These are phyloP conservation scores for Blepharisma japonicum DNA, from an alignment of 73 alveolate genomes.

Conservation along the genomic window DNA sequence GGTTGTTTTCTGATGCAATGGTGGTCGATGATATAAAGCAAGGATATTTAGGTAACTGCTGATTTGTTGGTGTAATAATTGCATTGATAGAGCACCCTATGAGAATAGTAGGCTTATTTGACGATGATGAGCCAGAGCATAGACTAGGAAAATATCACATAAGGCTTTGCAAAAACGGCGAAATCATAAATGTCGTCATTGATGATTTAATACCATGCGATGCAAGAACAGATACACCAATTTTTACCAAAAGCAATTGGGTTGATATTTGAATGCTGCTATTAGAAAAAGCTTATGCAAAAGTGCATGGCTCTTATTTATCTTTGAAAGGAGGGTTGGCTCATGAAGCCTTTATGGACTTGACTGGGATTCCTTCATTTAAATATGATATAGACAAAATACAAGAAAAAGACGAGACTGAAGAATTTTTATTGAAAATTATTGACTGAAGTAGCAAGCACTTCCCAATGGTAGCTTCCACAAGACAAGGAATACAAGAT, in stretches of 20 bases:
- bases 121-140: slow-evolving; percentile 37
- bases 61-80: slow-evolving; percentile 71
- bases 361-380: slow-evolving; percentile 75
- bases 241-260: slow-evolving; percentile 72
- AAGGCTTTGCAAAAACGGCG: slow-evolving; percentile 83
- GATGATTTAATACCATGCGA: slow-evolving; percentile 89
- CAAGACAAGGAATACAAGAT: slow-evolving; percentile 47
- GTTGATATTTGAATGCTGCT: slow-evolving; percentile 80
- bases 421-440: slow-evolving; percentile 40
- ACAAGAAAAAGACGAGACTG: slow-evolving; percentile 37
- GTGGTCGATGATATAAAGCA: slow-evolving; percentile 77
- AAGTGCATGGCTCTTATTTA: slow-evolving; percentile 75
- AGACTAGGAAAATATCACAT: slow-evolving; percentile 53
- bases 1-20: slow-evolving; percentile 39
- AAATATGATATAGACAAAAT: slow-evolving; percentile 50
- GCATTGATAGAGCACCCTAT: slow-evolving; percentile 75
- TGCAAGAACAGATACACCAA: slow-evolving; percentile 72
- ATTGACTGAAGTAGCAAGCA: slow-evolving; percentile 48
- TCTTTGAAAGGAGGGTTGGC: slow-evolving; percentile 70
- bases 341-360: slow-evolving; percentile 67
- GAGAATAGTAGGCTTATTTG: slow-evolving; percentile 55
- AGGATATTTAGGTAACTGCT: slow-evolving; percentile 84
- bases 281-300: slow-evolving; percentile 89
- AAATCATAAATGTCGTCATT: slow-evolving; percentile 75
- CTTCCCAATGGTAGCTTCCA: slow-evolving; percentile 44